A percentile compares a stretch with the other conserved stretches of the same genome.
phyloP scores from a whole-genome alignment of 768 basidiomycete genomes.

The Hypholoma sublateritium region DNA sequence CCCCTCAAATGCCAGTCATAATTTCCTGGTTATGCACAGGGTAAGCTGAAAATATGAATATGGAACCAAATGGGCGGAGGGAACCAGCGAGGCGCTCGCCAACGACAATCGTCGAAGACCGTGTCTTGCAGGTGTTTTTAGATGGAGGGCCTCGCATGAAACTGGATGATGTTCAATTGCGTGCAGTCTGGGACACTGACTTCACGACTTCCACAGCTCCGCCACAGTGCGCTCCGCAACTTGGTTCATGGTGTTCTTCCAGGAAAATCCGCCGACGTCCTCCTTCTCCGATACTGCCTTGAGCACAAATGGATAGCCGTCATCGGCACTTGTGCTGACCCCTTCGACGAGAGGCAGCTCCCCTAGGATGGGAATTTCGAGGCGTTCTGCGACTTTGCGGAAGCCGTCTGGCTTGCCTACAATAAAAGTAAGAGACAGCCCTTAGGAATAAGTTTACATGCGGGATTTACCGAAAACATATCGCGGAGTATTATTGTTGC shows the following conservation, averaged over 20 bases:
- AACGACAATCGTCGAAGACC: too few relatives aligned
- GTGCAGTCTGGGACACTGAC: too few relatives aligned
- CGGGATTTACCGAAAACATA: slow-evolving; percentile 28
- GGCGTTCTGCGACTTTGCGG: slow-evolving; percentile 50
- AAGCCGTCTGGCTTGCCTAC: slow-evolving; percentile 69
- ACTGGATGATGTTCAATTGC: too few relatives aligned
- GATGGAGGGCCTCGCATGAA: too few relatives aligned
- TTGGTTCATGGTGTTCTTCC: slow-evolving; percentile 23
- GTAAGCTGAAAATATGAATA: too few relatives aligned
- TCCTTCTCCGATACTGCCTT: slow-evolving; percentile 12
- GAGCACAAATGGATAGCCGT: slow-evolving; percentile 54
- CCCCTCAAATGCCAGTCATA: too few relatives aligned
- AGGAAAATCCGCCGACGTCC: slow-evolving; percentile 22
- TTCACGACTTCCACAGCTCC: slow-evolving; percentile 9
- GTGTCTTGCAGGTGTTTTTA: too few relatives aligned
- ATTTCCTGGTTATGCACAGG: too few relatives aligned
- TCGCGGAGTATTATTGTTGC: slow-evolving; percentile 47
- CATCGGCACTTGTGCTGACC: slow-evolving; percentile 73
- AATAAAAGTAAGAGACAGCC: slow-evolving; percentile 43
- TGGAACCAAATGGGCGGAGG: too few relatives aligned
- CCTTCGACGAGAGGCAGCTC: slow-evolving; percentile 79
- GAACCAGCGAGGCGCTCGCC: too few relatives aligned
- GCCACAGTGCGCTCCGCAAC: slow-evolving; percentile 19
- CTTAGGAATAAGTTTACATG: not conserved
- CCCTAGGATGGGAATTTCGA: slow-evolving; percentile 67